Conservation (phyloP, 1,284 basidiomycete genomes). For the Ganoderma multipileum region DNA sequence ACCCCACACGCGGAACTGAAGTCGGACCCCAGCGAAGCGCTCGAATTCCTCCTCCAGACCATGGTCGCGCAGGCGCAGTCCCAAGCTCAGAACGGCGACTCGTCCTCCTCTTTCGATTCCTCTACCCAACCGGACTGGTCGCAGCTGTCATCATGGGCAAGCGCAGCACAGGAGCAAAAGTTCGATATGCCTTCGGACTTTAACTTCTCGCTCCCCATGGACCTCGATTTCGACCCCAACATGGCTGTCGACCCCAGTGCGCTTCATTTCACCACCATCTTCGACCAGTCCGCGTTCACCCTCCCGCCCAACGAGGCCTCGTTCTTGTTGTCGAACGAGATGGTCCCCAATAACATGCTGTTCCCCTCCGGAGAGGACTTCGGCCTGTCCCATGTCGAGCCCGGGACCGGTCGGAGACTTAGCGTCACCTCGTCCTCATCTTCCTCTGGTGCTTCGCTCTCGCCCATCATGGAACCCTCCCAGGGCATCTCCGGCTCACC, state of each 20-base stretch:
- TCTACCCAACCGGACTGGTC: conserved; percentile 56
- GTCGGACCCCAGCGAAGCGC: conserved; percentile 35
- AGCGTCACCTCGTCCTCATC: conserved; percentile 55
- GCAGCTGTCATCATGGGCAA: conserved; percentile 55
- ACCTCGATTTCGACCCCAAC: conserved; percentile 59
- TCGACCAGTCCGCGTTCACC: conserved; percentile 32
- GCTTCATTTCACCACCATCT: conserved; percentile 58
- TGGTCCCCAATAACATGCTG: conserved; percentile 25
- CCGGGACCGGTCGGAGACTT: conserved; percentile 44
- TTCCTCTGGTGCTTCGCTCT: conserved; percentile 58
- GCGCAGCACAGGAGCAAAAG: conserved; percentile 41
- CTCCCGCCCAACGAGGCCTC: conserved; percentile 23
- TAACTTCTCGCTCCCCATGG: conserved; percentile 48
- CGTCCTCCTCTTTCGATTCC: conserved; percentile 28
- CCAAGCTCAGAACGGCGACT: conserved; percentile 21
- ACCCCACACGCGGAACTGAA: conserved; percentile 34
- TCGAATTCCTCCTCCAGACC: conserved; percentile 42
- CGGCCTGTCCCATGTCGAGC: conserved; percentile 24
- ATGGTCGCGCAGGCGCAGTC: conserved; percentile 33
- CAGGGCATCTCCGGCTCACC: conserved; percentile 34
- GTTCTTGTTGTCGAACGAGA: conserved; percentile 27
- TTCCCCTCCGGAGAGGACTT: conserved; percentile 31
- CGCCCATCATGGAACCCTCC: conserved; percentile 49
- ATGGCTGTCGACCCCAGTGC: conserved; percentile 68
- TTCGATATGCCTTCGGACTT: conserved; percentile 54